Percentiles rank a stretch among this genome's conserved stretches.
Conservation (phyloP, 176 grass and related monocot genomes). For the Aegilops longissima region DNA sequence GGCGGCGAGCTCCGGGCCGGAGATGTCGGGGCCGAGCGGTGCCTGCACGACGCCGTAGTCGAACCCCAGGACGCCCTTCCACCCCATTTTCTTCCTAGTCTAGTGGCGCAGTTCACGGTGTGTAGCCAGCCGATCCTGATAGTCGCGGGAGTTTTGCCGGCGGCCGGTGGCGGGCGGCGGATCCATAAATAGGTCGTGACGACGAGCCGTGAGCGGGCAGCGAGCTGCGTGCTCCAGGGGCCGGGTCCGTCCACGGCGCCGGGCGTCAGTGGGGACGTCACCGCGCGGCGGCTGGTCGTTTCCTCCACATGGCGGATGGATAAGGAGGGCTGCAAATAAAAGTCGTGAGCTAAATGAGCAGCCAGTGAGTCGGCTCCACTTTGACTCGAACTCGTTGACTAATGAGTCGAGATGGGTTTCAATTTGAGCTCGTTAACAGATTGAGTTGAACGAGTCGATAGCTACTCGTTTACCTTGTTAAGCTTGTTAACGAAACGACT, state of each 20-base stretch:
- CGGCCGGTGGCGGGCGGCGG: background rate
- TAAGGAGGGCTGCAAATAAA: background rate
- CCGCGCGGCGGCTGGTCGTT: background rate
- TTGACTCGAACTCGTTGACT: no score
- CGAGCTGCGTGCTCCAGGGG: background rate
- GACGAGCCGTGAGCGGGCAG: background rate
- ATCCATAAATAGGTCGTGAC: background rate
- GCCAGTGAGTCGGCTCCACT: no score
- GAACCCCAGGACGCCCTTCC: slow-evolving; percentile 87
- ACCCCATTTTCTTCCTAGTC: slow-evolving; percentile 11
- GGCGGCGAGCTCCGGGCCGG: slow-evolving; percentile 84
- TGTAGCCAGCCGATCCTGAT: background rate
- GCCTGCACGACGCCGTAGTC: slow-evolving; percentile 90
- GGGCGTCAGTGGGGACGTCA: slow-evolving; percentile 36
- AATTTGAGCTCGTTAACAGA: no score
- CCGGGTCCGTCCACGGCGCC: background rate
- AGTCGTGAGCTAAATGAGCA: no score
- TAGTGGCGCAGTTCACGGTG: background rate
- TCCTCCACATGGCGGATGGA: background rate
- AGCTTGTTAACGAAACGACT: no score
- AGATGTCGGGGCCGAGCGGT: slow-evolving; percentile 93
- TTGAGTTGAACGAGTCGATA: no score
- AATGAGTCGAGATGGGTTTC: no score
- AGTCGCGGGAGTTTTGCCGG: background rate
- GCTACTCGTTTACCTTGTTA: no score